Conservation (phyloP, 345 rosid genomes). For the Eutrema heterophyllum region DNA sequence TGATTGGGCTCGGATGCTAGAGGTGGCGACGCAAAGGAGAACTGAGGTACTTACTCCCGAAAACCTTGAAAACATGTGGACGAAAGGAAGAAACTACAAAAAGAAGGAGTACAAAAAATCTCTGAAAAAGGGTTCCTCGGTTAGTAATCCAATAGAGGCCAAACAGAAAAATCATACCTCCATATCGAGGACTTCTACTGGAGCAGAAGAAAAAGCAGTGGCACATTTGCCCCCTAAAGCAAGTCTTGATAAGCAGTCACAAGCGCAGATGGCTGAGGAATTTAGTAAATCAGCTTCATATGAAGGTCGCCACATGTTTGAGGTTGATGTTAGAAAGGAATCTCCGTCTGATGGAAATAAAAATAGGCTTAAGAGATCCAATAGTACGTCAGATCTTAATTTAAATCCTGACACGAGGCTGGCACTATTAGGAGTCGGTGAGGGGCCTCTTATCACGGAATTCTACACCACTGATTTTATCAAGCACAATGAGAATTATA, state of each 20-base stretch:
- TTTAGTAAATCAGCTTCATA: slow-evolving; percentile 28
- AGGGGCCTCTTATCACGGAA: slow-evolving; percentile 64
- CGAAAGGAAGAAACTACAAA: slow-evolving; percentile 90
- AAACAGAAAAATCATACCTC: slow-evolving; percentile 28
- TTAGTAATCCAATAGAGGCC: slow-evolving; percentile 12
- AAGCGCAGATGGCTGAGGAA: slow-evolving; percentile 23
- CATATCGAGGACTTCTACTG: slow-evolving; percentile 29
- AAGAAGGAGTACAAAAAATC: slow-evolving; percentile 60
- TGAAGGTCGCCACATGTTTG: slow-evolving; percentile 31
- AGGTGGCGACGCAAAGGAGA: slow-evolving; percentile 89
- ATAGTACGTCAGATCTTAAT: slow-evolving; percentile 70
- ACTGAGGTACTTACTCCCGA: slow-evolving; percentile 94
- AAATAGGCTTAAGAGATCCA: slow-evolving; percentile 73
- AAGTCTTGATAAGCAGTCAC: slow-evolving; percentile 37
- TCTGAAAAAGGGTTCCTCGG: slow-evolving; percentile 26
- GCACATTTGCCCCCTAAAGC: slow-evolving; percentile 32
- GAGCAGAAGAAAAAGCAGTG: slow-evolving; percentile 40
- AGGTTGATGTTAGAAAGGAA: slow-evolving; percentile 21
- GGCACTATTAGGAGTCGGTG: slow-evolving; percentile 47
- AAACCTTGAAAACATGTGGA: slow-evolving; percentile 99
- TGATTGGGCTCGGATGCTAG: slow-evolving; percentile 81
- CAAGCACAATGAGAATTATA: slow-evolving; percentile 35
- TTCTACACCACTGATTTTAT: slow-evolving; percentile 58
- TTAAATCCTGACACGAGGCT: slow-evolving; percentile 42
- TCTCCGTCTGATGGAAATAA: slow-evolving; percentile 45